A percentile compares a stretch with the other conserved stretches of the same genome.
Conservation (phyloP, 169 alveolate species). For the Cystoisospora suis region DNA sequence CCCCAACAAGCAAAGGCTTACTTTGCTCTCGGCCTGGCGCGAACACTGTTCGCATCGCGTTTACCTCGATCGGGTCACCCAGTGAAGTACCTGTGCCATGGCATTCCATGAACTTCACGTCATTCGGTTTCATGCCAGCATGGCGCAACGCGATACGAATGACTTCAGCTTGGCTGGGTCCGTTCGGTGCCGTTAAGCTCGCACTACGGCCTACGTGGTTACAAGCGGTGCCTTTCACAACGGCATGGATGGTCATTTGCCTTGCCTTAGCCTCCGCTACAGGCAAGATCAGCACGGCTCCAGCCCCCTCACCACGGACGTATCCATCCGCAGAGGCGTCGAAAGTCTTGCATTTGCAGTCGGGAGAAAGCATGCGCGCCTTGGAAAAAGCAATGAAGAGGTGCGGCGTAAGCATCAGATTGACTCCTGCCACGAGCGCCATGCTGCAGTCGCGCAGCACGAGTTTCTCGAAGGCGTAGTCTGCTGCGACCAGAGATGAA, state of each 20-base stretch:
- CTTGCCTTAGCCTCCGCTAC: constrained; percentile 42
- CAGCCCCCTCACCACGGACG: constrained; percentile 79
- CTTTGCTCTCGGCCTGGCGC: constrained; percentile 61
- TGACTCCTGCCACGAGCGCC: constrained; percentile 78
- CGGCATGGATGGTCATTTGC: constrained; percentile 54
- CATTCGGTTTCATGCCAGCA: constrained; percentile 65
- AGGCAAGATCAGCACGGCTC: constrained; percentile 63
- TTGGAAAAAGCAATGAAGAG: constrained; percentile 77
- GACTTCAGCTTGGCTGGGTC: constrained; percentile 81
- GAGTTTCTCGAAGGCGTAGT: constrained; percentile 71
- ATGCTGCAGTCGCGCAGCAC: constrained; percentile 57
- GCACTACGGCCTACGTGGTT: constrained; percentile 81
- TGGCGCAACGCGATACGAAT: constrained; percentile 68
- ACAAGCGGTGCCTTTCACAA: constrained; percentile 73
- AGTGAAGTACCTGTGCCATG: constrained; percentile 83
- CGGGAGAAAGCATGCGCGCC: constrained; percentile 81
- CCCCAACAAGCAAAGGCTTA: constrained; percentile 72
- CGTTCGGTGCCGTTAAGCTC: constrained; percentile 81
- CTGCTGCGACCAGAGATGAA: constrained; percentile 79
- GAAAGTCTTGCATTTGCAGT: constrained; percentile 78
- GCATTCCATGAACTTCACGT: constrained; percentile 65
- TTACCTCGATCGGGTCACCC: constrained; percentile 83
- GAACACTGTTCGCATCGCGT: constrained; percentile 73
- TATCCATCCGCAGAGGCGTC: constrained; percentile 80
- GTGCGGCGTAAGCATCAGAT: constrained; percentile 79